Base-by-base conservation (phyloP, 768 basidiomycete species). In the Leccinum aurantiacum region DNA sequence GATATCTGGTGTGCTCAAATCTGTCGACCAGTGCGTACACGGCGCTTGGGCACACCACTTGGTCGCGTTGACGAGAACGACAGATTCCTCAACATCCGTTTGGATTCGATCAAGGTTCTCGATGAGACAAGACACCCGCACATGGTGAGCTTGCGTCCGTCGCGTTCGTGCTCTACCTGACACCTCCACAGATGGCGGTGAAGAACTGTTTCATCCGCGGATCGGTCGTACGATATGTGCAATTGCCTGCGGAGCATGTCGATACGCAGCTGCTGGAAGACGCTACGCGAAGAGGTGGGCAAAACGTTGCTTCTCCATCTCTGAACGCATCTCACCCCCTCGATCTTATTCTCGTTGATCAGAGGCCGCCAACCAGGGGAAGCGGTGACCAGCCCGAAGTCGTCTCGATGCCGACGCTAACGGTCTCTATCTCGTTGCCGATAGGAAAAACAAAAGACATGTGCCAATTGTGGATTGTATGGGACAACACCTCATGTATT, bases 141-240 rank as follows among this genome's bases (percentile, higher is more conserved):
- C 75, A 98, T 99, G 95, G 96, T 92, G 60, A 63, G 84, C 49
- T 25, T 29, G 19, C 31, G n/a, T 56, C 27, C n/a, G 7, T 54
- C 33, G 17, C 10, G 4, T 41, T n/a, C 41, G 41, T 8, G 41
- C 19, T 46, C 31, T 54, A 4, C 5, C 9, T 41, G 4, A 25
- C 35, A 35, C 13, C 49, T 58, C 17, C 50, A 37, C 66, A 98
- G 96, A 95, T 98, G 88, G 95, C 96, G 0, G 95, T 99, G 47
- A 96, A 95, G 79, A 98, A 98, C 75, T 97, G 95, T 74, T 99
- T 99, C 72, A 99, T 99, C 67, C 89, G 97, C 47, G 97, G 97
- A 63, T 96, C 94, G 17, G 97, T 98, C 14, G 95, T 99, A 55
- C 90, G 97, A 65, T 99, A 99, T 69, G 97, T 98, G 19, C 93